Base-by-base conservation (phyloP, 1,139 yeast genomes). In the Pichia sp. region DNA sequence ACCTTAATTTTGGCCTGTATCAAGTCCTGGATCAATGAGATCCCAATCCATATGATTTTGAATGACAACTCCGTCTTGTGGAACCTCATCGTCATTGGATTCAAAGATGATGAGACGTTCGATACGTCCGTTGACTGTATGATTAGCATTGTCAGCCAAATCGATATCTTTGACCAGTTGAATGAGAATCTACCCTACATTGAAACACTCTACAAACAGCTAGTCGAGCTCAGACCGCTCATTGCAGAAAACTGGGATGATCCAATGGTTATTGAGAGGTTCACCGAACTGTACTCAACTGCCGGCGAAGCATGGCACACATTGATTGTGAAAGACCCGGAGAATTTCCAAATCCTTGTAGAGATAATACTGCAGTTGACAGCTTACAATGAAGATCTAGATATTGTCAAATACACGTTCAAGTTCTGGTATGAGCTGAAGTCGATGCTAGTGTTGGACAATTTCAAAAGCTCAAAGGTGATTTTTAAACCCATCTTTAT, bases 251-350 rank as follows among this genome's bases (percentile, higher is more conserved):
- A 72, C 50, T 72, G 72, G 56, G 86, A 85, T 59, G 95, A 89
- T 66, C 76, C 82, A 1, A 96, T 89, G 53, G 76, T 81, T 31
- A 80, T 88, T 66, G 84, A 87, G 57, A 85, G 89, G 29, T 74
- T 87, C 57, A 82, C 96, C 0, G 77, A 93, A 64, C 70, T 95
- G 49, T 89, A 87, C 68, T 89, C 92, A 19, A 96, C 90, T 64
- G 95, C 97, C 2, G 97, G 96, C 58, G 98, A 92, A 70, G 80
- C 96, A 2, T 95, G 99, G 99, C 95, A 90, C 70, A 88, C 88
- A 40, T 75, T 88, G 40, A 82, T 92, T 55, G 93, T 95, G 7
- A 84, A 83, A 64, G 75, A 80, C 56, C 95, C 97, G 0, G 72
- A 72, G 50, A 80, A 79, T 55, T 93, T 90, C 72, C 78, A 81